These are phyloP conservation scores for Arthrinium puccinioides DNA, from an alignment of 2,329 filamentous ascomycete species.

Conservation along the genomic window DNA sequence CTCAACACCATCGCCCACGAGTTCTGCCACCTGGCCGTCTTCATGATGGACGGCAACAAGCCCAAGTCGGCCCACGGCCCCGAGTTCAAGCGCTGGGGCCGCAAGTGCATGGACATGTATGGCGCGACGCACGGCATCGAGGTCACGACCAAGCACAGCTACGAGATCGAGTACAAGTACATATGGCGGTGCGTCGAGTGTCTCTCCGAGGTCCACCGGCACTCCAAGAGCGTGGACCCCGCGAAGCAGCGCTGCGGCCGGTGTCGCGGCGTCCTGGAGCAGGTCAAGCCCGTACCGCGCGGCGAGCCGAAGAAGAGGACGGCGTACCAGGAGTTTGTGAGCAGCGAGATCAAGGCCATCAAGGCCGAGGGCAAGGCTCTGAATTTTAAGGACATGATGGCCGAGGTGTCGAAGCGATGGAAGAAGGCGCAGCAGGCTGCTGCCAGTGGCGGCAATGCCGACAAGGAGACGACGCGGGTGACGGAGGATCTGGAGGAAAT, in stretches of 20 bases:
- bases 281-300: constrained; percentile 72
- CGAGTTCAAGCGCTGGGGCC: constrained; percentile 73
- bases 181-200: constrained; percentile 73
- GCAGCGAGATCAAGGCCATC: constrained; percentile 13
- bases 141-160: constrained; percentile 85
- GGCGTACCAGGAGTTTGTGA: constrained; percentile 46
- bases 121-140: constrained; percentile 56
- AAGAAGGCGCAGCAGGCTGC: constrained; percentile 58
- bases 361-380: constrained; percentile 17
- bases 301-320: constrained; percentile 22
- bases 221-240: constrained; percentile 79
- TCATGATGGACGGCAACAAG: constrained; percentile 74
- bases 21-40: constrained; percentile 90
- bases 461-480: background rate
- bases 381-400: constrained; percentile 60
- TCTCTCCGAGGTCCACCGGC: constrained; percentile 66
- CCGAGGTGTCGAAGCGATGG: constrained; percentile 46
- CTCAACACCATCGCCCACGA: constrained; percentile 94
- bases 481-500: constrained; percentile 1
- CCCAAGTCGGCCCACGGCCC: constrained; percentile 73
- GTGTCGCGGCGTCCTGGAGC: constrained; percentile 65
- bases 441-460: constrained; percentile 37
- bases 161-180: constrained; percentile 89
- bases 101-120: constrained; percentile 49
- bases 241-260: constrained; percentile 63